phyloP scores from a whole-genome alignment of 2,329 filamentous ascomycete genomes.

The Cercospora sp. region DNA sequence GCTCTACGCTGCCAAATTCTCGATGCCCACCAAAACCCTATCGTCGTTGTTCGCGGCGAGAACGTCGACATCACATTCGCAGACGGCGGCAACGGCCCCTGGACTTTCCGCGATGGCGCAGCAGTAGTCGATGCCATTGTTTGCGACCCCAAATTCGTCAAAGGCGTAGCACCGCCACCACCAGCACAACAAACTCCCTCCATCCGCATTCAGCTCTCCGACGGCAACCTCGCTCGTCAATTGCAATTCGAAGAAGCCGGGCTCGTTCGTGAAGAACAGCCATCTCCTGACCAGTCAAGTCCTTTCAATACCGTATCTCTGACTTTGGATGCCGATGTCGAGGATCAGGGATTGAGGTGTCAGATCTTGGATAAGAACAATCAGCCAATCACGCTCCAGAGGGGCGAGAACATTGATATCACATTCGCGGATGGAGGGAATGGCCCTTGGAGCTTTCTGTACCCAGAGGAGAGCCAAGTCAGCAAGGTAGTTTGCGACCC shows the following conservation, averaged over 20 bases:
- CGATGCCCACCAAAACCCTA: slow-evolving; percentile 15
- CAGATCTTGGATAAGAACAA: slow-evolving; percentile 15
- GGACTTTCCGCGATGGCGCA: slow-evolving; percentile 19
- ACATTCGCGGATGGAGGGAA: slow-evolving; percentile 21
- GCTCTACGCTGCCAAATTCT: slow-evolving; percentile 23
- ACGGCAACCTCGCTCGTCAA: slow-evolving; percentile 21
- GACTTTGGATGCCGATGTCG: slow-evolving; percentile 11
- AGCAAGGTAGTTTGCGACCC: slow-evolving; percentile 19
- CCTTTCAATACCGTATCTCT: slow-evolving; percentile 17
- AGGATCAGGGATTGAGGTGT: slow-evolving; percentile 19
- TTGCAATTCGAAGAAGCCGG: slow-evolving; percentile 13
- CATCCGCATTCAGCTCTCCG: slow-evolving; percentile 17
- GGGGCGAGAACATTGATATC: slow-evolving; percentile 17
- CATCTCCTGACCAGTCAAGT: slow-evolving; percentile 9
- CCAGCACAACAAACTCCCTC: not conserved
- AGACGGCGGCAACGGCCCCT: slow-evolving; percentile 17
- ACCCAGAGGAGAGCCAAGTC: slow-evolving; percentile 14
- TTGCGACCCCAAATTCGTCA: slow-evolving; percentile 21
- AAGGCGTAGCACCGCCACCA: not conserved
- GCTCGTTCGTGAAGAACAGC: slow-evolving; percentile 11
- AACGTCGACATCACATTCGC: slow-evolving; percentile 19
- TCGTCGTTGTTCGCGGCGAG: slow-evolving; percentile 17
- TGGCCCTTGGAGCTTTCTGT: slow-evolving; percentile 16
- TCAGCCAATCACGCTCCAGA: slow-evolving; percentile 11
- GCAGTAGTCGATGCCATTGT: slow-evolving; percentile 11